A percentile compares a stretch with the other conserved stretches of the same genome.
phyloP scores from a whole-genome alignment of 805 yeast species.

The Candida xiaguanensis region DNA sequence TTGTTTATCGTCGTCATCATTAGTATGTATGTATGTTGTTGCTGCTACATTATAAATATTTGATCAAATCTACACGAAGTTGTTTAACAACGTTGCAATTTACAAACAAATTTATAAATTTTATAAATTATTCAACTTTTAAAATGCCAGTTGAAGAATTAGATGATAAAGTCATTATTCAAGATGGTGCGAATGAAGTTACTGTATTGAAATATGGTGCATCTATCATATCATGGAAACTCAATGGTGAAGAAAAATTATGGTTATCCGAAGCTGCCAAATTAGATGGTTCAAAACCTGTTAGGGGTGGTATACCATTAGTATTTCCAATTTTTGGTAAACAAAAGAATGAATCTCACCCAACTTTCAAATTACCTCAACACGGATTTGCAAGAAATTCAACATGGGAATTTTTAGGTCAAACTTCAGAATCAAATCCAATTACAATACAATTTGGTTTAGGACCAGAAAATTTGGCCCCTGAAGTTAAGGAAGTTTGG shows the following conservation, averaged over 20 bases:
- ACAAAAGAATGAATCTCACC: slow-evolving; percentile 44
- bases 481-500: slow-evolving; percentile 59
- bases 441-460: slow-evolving; percentile 82
- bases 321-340: slow-evolving; percentile 95
- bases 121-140: neutral
- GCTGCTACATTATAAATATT: neutral
- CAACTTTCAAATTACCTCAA: slow-evolving; percentile 75
- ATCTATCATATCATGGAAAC: slow-evolving; percentile 75
- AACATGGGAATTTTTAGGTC: slow-evolving; percentile 92
- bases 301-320: slow-evolving; percentile 95
- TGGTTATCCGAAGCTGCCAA: slow-evolving; percentile 79
- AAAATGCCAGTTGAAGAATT: slow-evolving; percentile 65
- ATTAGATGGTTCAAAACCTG: slow-evolving; percentile 89
- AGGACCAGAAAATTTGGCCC: slow-evolving; percentile 76
- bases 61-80: neutral
- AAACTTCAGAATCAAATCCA: slow-evolving; percentile 63
- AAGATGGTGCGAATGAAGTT: slow-evolving; percentile 53
- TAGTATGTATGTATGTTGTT: neutral
- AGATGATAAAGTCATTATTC: slow-evolving; percentile 57
- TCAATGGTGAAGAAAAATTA: slow-evolving; percentile 70
- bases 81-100: neutral
- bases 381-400: slow-evolving; percentile 95
- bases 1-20: too few species aligned
- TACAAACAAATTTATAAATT: neutral
- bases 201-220: slow-evolving; percentile 85